phyloP scores from a whole-genome alignment of 108 stramenopile species.

The Nitzschia putrida region DNA sequence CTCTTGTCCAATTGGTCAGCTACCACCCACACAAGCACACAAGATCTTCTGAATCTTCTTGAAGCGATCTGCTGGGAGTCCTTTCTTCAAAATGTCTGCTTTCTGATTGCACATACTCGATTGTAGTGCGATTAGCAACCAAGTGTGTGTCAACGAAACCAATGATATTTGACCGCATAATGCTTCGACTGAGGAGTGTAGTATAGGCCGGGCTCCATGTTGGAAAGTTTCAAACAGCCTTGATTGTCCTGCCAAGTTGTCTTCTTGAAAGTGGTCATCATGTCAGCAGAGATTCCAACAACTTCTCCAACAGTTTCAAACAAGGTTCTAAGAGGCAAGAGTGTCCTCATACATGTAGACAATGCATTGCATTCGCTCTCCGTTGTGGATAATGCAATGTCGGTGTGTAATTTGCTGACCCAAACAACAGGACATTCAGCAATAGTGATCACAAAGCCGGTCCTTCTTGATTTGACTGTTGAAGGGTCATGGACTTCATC shows the following conservation, averaged over 20 bases:
- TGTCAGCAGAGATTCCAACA: background rate
- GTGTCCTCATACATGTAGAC: conserved; percentile 32
- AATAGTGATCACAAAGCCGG: conserved; percentile 37
- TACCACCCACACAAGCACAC: background rate
- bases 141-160: too few species aligned
- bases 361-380: conserved; percentile 55
- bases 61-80: background rate
- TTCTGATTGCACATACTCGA: too few species aligned
- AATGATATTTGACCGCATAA: conserved; percentile 25
- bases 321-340: conserved; percentile 6
- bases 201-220: conserved; percentile 7
- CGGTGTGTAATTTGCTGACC: conserved; percentile 43
- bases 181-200: conserved; percentile 41
- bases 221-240: conserved; percentile 31
- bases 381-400: conserved; percentile 51
- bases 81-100: conserved; percentile 38
- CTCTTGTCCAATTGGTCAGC: too few species aligned
- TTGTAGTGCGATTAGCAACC: too few species aligned
- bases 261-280: background rate
- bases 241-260: conserved; percentile 35
- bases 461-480: conserved; percentile 14
- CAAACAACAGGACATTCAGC: conserved; percentile 42
- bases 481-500: background rate
- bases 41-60: background rate
- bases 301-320: background rate